Evolutionary conservation across 1,284 basidiomycete species (phyloP).

Genomic region (Irpex lacteus): DNA sequence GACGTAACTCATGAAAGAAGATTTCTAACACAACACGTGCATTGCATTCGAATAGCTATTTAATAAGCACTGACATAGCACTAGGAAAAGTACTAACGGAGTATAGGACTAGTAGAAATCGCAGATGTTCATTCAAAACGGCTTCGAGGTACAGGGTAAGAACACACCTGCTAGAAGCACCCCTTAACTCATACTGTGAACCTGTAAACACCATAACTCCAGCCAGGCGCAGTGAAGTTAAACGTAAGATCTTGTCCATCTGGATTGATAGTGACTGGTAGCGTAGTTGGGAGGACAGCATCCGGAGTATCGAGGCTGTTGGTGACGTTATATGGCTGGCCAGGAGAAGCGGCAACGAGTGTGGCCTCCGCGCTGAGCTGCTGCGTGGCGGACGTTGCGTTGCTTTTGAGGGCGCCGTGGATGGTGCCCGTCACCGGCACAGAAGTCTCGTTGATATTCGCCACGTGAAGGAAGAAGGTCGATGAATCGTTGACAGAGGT

Average conservation of each 20-base stretch:
- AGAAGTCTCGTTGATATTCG: slow-evolving; percentile 1
- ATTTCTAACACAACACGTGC: no score
- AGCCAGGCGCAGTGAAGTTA: not conserved
- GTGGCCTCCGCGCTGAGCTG: not conserved
- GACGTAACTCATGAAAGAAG: no score
- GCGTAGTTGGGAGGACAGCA: not conserved
- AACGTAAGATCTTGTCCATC: not conserved
- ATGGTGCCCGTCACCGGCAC: slow-evolving; percentile 6
- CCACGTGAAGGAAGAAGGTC: slow-evolving; percentile 3
- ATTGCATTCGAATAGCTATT: no score
- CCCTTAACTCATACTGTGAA: not conserved
- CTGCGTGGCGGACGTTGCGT: not conserved
- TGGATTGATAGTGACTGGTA: not conserved
- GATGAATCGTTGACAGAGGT: slow-evolving; percentile 4
- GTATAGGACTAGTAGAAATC: no score
- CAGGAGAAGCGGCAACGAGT: not conserved
- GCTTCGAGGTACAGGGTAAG: no score
- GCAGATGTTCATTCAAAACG: no score
- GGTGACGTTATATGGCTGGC: not conserved
- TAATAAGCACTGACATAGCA: no score
- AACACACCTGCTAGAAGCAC: no score
- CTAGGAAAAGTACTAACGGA: no score
- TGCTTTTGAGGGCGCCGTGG: not conserved
- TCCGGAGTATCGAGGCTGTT: not conserved
- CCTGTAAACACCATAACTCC: not conserved